Conservation (phyloP, 106 monocot genomes). For the Acanthochlamys bracteata region DNA sequence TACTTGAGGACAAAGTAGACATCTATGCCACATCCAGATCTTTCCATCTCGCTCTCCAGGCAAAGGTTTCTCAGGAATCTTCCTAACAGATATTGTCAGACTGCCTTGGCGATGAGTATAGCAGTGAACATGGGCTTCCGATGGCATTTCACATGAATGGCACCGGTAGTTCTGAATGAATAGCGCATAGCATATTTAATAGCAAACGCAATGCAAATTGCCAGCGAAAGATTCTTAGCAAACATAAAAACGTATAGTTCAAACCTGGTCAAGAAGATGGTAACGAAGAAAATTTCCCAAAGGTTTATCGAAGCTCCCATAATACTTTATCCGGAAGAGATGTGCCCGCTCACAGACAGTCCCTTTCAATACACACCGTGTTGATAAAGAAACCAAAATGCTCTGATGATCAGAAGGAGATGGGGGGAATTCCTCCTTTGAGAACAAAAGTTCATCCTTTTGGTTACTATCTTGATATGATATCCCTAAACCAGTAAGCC, state of each 20-base stretch:
- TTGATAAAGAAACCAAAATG: conserved; percentile 65
- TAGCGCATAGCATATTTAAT: neutral
- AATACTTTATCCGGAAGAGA: conserved; percentile 72
- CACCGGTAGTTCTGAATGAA: conserved; percentile 37
- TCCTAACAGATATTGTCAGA: conserved; percentile 68
- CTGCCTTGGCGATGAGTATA: conserved; percentile 70
- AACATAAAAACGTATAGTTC: neutral
- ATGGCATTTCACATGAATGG: conserved; percentile 54
- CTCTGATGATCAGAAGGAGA: conserved; percentile 60
- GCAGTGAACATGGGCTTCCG: conserved; percentile 72
- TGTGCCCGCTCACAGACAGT: conserved; percentile 66
- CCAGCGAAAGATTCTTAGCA: neutral
- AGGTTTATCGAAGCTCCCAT: conserved; percentile 70
- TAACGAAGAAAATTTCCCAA: conserved; percentile 57
- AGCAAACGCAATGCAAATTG: neutral
- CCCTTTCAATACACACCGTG: conserved; percentile 72
- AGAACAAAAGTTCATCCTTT: conserved; percentile 12
- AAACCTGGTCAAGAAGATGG: conserved; percentile 63
- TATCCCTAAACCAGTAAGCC: conserved; percentile 1
- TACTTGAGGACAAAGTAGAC: conserved; percentile 43
- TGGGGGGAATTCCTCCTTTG: conserved; percentile 37
- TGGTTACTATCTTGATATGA: conserved; percentile 10
- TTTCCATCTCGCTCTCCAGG: conserved; percentile 63
- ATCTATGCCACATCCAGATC: conserved; percentile 88
- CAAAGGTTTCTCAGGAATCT: conserved; percentile 37